Evolutionary conservation across 306 rosid species (phyloP), one percentile per base, ranked within the genome.

Genomic region (Acacia confusa): DNA sequence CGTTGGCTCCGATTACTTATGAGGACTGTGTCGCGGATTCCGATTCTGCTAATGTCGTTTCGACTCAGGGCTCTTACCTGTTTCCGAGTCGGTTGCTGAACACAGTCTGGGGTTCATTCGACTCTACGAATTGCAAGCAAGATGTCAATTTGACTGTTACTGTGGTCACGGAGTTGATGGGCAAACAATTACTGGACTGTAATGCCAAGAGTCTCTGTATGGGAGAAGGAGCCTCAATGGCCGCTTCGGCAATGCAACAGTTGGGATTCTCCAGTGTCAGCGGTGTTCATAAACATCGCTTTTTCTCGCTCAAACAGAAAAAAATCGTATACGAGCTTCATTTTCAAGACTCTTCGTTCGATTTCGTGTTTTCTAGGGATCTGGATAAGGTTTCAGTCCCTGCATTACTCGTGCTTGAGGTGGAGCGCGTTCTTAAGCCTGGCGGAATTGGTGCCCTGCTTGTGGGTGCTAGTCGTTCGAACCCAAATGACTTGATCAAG

Each of bases 361-460:
- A 91, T 73, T 93, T 96, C 55, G 97, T 96, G 63, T 83, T 92
- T 68, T 84, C 92, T 24, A 88, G 83, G 84, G 97, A 93, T 86
- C 55, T 87, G 1, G 91, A 88, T 43, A 88, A 84, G 85, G 92
- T 81, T 75, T 58, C 92, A 14, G 94, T 86, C 78, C 98, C 97
- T 80, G 88, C 97, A 15, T 84, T 88, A 77, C 83, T 93, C 28
- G 91, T 93, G 75, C 92, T 91, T 11, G 98, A 96, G 81, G 85
- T 93, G 30, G 98, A 96, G 82, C 97, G 99, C 14, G 82, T 96
- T 74, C 97, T 96, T 83, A 87, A 83, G 75, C 94, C 99, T 1
- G 96, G 92, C 9, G 99, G 99, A 45, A 85, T 90, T 15, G 99
- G 94, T 19, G 98, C 88, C 19, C 71, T 96, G 61, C 86, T 93